Base-by-base conservation (phyloP, 2,329 filamentous ascomycete genomes). In the Colletotrichum cordylinicola region DNA sequence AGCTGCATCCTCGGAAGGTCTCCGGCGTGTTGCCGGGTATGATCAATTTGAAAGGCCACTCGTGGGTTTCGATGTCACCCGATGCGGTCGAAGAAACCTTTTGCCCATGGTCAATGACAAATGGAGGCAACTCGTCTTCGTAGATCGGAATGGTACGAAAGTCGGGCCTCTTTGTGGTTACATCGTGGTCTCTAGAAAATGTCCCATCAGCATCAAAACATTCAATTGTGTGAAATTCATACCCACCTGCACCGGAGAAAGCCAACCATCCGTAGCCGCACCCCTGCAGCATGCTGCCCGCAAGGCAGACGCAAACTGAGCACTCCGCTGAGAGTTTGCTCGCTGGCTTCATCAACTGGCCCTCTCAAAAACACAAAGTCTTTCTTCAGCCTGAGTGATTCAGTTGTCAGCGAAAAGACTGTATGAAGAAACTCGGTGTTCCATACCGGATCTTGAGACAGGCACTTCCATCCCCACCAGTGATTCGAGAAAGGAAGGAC, bases 1-100 rank as follows among this genome's bases (percentile, higher is more conserved):
- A 56, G 15, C 24, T 35, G 37, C 69, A 75, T 6, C 73, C 73
- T 9, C 56, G 37, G 5, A 72, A 71, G 1, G 73, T 72, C 21
- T 72, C 73, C 4, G 64, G 64, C 1, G 55, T 67, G 8, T 71
- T 55, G 7, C 72, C 68, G 1, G 64, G 68, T 33, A 75, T 39
- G 16, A 52, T 55, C 8, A 72, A 31, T 15, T 72, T 35, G 18
- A 72, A 75, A 0, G 69, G 69, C 74, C 74, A 76, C 18, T 76
- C 70, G 21, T 69, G 39, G 15, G 58, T 67, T 10, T 29, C 37
- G 27, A 61, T 29, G 48, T 29, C 29, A 5, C 13, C 9, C n/a
- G 29, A 13, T 2, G 1, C n/a, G 39, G 27, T 16, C 29, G 29
- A 27, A 4, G 24, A 15, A 6, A 39, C 24, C 16, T 39, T 35